These are phyloP conservation scores for Nosema muscidifuracis DNA, from an alignment of 371 early-diverging fungal species.

Conservation along the genomic window DNA sequence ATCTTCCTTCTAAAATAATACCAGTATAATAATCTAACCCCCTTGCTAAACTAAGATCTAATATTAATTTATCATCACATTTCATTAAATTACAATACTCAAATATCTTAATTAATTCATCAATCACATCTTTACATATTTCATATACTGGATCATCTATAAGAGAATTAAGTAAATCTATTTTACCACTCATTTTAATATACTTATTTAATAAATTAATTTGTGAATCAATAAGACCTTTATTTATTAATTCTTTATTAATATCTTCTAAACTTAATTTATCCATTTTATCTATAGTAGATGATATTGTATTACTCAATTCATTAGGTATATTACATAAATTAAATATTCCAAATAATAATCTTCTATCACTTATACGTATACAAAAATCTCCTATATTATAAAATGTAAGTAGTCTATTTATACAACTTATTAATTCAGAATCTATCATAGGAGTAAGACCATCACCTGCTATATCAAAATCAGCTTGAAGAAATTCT, in stretches of 20 bases:
- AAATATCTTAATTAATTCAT: conserved; percentile 76
- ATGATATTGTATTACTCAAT: conserved; percentile 78
- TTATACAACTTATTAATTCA: conserved; percentile 75
- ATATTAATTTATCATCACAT: conserved; percentile 69
- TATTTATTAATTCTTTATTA: conserved; percentile 51
- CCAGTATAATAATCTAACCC: conserved; percentile 99
- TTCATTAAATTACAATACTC: conserved; percentile 75
- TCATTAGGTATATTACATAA: conserved; percentile 81
- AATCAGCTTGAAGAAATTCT: conserved; percentile 98
- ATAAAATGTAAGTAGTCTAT: conserved; percentile 69
- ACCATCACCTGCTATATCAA: conserved; percentile 90
- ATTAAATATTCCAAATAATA: conserved; percentile 87
- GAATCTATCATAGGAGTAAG: conserved; percentile 91
- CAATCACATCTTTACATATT: conserved; percentile 71
- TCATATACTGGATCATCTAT: conserved; percentile 65
- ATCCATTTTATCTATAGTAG: conserved; percentile 95
- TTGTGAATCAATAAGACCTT: conserved; percentile 50
- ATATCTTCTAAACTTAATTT: conserved; percentile 66
- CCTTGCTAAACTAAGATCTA: conserved; percentile 88
- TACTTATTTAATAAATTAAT: conserved; percentile 72
- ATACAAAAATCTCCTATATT: conserved; percentile 75
- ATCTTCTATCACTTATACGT: conserved; percentile 85
- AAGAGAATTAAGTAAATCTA: conserved; percentile 66
- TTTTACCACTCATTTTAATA: conserved; percentile 79
- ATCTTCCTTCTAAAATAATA: conserved; percentile 90